A percentile compares a stretch with the other conserved stretches of the same genome.
phyloP scores from a whole-genome alignment of 1,284 basidiomycete genomes.

The Ceratobasidium sp. region DNA sequence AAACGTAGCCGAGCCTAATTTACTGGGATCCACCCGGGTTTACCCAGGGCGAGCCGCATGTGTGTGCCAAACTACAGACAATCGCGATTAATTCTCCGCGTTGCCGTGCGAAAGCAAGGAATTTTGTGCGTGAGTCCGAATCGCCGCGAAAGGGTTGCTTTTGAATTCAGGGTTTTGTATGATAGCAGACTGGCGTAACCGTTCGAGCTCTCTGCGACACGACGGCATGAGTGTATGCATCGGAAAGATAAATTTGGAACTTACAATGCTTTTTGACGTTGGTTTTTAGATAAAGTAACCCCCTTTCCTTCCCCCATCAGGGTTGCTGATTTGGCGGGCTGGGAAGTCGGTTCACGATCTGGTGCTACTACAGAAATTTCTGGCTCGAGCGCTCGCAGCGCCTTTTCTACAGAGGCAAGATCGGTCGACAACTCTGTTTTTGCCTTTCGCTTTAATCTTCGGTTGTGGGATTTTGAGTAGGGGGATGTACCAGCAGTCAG shows the following conservation, averaged over 20 bases:
- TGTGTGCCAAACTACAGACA: neutral
- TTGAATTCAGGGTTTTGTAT: conserved; percentile 73
- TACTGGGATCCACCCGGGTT: neutral
- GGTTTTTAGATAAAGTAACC: conserved; percentile 67
- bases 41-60: neutral
- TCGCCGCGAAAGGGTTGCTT: conserved; percentile 78
- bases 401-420: conserved; percentile 31
- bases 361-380: conserved; percentile 66
- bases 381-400: conserved; percentile 47
- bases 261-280: conserved; percentile 76
- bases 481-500: conserved; percentile 65
- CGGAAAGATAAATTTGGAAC: conserved; percentile 54
- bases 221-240: conserved; percentile 12
- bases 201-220: conserved; percentile 68
- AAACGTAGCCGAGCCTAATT: neutral
- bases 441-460: conserved; percentile 75
- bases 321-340: conserved; percentile 52
- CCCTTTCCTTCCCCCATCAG: conserved; percentile 77
- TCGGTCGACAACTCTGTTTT: conserved; percentile 71
- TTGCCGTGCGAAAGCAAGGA: conserved; percentile 68
- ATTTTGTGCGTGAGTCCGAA: conserved; percentile 82
- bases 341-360: conserved; percentile 51
- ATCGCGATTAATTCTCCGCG: conserved; percentile 16
- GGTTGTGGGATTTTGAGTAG: conserved; percentile 79
- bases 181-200: conserved; percentile 75